phyloP scores from a whole-genome alignment of 352 stramenopile genomes.

The Lagenidium giganteum region DNA sequence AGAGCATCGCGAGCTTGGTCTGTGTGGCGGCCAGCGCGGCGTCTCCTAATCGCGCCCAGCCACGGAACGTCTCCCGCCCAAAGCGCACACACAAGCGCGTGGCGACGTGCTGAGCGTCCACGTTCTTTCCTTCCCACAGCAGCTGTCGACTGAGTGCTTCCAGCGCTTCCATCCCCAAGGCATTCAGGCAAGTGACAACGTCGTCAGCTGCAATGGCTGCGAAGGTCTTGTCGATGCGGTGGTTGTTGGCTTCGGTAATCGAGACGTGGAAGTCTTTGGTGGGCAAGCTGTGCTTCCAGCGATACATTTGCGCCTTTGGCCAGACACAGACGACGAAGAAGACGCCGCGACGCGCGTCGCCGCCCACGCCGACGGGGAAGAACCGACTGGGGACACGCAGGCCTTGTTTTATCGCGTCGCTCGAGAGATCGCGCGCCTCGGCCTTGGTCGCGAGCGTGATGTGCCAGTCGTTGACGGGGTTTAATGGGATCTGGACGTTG shows the following conservation, averaged over 20 bases:
- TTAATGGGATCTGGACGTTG: neutral
- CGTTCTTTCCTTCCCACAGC: conserved; percentile 11
- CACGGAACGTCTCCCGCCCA: conserved; percentile 7
- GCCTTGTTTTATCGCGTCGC: conserved; percentile 19
- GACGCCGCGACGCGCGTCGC: conserved; percentile 13
- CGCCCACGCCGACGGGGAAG: conserved; percentile 40
- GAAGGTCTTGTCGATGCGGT: conserved; percentile 46
- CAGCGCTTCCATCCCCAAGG: conserved; percentile 19
- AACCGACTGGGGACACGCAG: conserved; percentile 20
- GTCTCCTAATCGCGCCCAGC: conserved; percentile 20
- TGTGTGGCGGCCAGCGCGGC: conserved; percentile 6
- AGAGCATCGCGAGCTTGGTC: conserved; percentile 22
- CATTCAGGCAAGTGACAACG: conserved; percentile 6
- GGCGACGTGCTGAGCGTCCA: conserved; percentile 7
- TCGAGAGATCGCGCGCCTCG: conserved; percentile 23
- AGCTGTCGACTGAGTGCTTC: conserved; percentile 20
- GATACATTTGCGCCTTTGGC: conserved; percentile 42
- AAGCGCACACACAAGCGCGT: conserved; percentile 14
- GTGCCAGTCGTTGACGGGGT: conserved; percentile 31
- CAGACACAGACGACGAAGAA: conserved; percentile 61
- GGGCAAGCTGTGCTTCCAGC: conserved; percentile 28
- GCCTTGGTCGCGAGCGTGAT: conserved; percentile 56
- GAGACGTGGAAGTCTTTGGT: conserved; percentile 54
- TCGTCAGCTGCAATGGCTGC: too few relatives aligned
- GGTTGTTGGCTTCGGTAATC: conserved; percentile 31